Conservation (phyloP, 2,329 filamentous ascomycete genomes). For the Cercospora zeae-maydis region DNA sequence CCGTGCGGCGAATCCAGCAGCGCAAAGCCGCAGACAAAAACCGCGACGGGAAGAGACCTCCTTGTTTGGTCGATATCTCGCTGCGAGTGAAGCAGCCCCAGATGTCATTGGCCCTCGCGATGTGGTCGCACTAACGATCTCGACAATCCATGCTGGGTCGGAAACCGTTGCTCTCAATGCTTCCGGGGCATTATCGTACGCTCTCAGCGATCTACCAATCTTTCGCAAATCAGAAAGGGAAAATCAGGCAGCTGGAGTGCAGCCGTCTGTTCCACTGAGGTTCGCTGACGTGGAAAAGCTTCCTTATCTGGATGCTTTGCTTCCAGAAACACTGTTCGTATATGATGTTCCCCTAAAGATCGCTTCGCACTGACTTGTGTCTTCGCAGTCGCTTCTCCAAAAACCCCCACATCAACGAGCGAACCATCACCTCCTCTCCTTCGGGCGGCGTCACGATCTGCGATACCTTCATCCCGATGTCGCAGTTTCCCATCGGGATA, state of each 20-base stretch:
- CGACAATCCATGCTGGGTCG: conserved; percentile 17
- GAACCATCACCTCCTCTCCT: conserved; percentile 6
- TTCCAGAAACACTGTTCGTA: conserved; percentile 16
- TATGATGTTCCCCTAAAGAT: neutral
- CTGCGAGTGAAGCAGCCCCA: conserved; percentile 13
- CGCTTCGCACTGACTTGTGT: neutral
- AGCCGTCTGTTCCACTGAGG: neutral
- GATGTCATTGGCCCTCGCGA: conserved; percentile 10
- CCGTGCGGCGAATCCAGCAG: neutral
- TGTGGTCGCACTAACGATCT: conserved; percentile 16
- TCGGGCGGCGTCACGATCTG: conserved; percentile 8
- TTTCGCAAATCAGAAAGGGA: conserved; percentile 11
- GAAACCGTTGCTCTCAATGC: conserved; percentile 9
- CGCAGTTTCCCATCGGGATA: conserved; percentile 40
- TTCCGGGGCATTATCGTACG: neutral
- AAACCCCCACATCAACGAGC: conserved; percentile 13
- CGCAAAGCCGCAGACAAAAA: neutral
- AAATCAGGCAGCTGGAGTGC: neutral
- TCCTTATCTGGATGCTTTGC: conserved; percentile 15
- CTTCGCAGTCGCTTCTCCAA: neutral
- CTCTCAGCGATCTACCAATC: neutral
- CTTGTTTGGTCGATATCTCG: conserved; percentile 2
- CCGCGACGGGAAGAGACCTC: neutral
- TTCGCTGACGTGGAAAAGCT: conserved; percentile 13
- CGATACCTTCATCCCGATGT: conserved; percentile 42